phyloP scores from a whole-genome alignment of 2,329 filamentous ascomycete genomes.

The Alternaria tenuissima region DNA sequence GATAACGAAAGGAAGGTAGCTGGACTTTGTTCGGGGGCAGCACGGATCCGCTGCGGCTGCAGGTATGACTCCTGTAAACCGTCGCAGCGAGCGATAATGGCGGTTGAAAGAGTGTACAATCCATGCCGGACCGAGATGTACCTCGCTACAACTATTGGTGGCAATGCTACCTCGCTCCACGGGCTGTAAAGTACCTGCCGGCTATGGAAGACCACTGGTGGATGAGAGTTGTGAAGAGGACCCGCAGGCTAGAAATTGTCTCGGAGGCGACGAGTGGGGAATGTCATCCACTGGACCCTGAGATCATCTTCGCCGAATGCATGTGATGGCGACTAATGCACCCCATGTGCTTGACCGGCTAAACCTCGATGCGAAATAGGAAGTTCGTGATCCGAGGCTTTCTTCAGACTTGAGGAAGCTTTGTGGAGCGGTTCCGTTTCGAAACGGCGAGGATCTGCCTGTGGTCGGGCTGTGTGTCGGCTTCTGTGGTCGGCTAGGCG shows the following conservation, averaged over 20 bases:
- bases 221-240: slow-evolving; percentile 12
- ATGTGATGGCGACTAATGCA: slow-evolving; percentile 45
- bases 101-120: slow-evolving; percentile 5
- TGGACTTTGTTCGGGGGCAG: slow-evolving; percentile 5
- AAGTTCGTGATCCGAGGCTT: neutral
- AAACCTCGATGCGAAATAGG: neutral
- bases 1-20: slow-evolving; percentile 10
- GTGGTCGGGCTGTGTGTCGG: neutral
- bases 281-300: slow-evolving; percentile 33
- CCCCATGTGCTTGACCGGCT: slow-evolving; percentile 16
- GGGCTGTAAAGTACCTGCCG: slow-evolving; percentile 4
- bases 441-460: slow-evolving; percentile 5
- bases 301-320: slow-evolving; percentile 27
- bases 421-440: slow-evolving; percentile 33
- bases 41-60: slow-evolving; percentile 16
- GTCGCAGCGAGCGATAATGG: slow-evolving; percentile 3
- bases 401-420: slow-evolving; percentile 27
- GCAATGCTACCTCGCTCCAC: slow-evolving; percentile 8
- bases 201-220: slow-evolving; percentile 8
- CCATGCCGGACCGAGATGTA: slow-evolving; percentile 12
- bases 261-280: slow-evolving; percentile 28
- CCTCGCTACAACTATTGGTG: slow-evolving; percentile 1
- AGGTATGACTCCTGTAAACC: slow-evolving; percentile 1
- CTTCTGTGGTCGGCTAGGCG: slow-evolving; percentile 7
- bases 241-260: slow-evolving; percentile 38